Evolutionary conservation across 139 green algal species (phyloP).

Genomic region (Chlamydomonas sp.): DNA sequence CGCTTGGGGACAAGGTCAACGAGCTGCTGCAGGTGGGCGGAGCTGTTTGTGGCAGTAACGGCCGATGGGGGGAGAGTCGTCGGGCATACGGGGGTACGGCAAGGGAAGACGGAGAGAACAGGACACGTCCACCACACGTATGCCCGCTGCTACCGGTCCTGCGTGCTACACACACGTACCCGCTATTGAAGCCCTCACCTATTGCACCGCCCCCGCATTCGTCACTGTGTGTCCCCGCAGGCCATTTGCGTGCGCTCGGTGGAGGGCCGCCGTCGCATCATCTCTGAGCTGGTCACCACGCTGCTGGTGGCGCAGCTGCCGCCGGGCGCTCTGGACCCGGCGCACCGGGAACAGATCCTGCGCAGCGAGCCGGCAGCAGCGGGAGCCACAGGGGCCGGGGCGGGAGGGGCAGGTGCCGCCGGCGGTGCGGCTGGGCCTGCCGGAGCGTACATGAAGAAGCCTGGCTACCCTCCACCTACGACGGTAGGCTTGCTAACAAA

Average conservation of each 20-base stretch:
- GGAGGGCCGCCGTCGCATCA: slow-evolving; percentile 83
- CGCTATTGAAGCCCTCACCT: no score
- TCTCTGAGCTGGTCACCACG: slow-evolving; percentile 75
- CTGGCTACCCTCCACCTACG: no score
- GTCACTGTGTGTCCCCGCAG: slow-evolving; percentile 34
- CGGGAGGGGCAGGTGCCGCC: no score
- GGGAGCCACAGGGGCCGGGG: not conserved
- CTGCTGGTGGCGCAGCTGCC: slow-evolving; percentile 46
- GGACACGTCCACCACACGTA: not conserved
- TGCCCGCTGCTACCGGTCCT: no score
- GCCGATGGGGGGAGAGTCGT: not conserved
- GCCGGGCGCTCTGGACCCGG: not conserved
- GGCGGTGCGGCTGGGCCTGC: no score
- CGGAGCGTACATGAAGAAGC: no score
- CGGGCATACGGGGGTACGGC: no score
- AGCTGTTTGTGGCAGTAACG: not conserved
- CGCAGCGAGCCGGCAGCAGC: not conserved
- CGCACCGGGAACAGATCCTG: slow-evolving; percentile 33
- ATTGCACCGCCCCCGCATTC: not conserved
- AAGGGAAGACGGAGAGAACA: not conserved
- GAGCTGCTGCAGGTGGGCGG: slow-evolving; percentile 53
- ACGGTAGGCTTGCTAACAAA: no score
- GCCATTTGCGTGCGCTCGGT: slow-evolving; percentile 77
- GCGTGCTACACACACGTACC: no score
- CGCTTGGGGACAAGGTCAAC: slow-evolving; percentile 22